phyloP scores from a whole-genome alignment of 1,284 basidiomycete species.

The Malassezia pachydermatis region DNA sequence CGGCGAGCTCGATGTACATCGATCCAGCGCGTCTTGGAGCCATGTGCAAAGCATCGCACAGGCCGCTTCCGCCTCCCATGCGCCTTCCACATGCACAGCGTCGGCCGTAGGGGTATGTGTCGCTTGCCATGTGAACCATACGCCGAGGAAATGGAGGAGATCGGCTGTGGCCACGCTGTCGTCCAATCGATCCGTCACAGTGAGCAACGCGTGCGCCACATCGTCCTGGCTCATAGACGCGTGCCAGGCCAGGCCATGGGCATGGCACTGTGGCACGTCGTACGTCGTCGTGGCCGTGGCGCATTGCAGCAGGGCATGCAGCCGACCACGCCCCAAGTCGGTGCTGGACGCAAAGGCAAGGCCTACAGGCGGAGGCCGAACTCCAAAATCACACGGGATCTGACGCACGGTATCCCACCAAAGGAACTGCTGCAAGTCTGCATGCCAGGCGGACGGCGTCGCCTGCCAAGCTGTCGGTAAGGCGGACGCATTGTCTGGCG shows the following conservation, averaged over 20 bases:
- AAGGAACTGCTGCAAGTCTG: conserved; percentile 4
- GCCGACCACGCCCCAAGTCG: conserved; percentile 19
- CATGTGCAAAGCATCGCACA: conserved; percentile 1
- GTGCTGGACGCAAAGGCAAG: conserved; percentile 15
- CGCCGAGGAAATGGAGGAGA: conserved; percentile 8
- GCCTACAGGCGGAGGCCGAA: conserved; percentile 21
- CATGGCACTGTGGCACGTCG: no score
- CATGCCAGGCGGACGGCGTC: conserved; percentile 5
- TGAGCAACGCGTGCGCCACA: neutral
- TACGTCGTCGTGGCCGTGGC: neutral
- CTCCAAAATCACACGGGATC: conserved; percentile 36
- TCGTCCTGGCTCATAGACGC: conserved; percentile 1
- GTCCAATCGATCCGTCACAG: neutral
- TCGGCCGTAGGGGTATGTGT: neutral
- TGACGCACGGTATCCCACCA: conserved; percentile 13
- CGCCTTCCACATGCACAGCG: neutral
- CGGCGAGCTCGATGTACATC: neutral
- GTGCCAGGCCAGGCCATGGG: neutral
- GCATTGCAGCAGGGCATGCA: conserved; percentile 20
- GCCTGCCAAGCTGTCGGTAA: conserved; percentile 6
- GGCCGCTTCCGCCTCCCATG: neutral
- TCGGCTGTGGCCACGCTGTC: neutral
- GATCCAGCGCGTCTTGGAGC: conserved; percentile 2
- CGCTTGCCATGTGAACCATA: conserved; percentile 12
- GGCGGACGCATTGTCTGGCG: neutral